These are phyloP conservation scores for Colletotrichum gloeosporioides DNA, from an alignment of 2,329 filamentous ascomycete genomes.

Conservation along the genomic window DNA sequence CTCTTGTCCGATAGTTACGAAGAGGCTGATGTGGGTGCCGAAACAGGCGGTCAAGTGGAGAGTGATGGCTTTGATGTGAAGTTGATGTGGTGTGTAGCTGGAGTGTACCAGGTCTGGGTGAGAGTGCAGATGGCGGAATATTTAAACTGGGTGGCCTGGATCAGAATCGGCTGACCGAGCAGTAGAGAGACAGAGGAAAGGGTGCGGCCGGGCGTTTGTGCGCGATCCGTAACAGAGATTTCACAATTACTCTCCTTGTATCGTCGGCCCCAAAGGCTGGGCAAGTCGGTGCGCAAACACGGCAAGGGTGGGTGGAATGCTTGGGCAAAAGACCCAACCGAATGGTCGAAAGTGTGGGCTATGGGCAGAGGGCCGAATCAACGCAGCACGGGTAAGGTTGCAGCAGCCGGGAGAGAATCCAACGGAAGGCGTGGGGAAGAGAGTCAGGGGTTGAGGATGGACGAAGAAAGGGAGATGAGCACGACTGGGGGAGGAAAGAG, in stretches of 20 bases:
- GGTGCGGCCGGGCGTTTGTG: constrained; percentile 11
- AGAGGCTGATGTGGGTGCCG: not conserved
- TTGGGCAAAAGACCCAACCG: constrained; percentile 15
- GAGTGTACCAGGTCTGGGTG: not conserved
- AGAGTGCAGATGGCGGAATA: constrained; percentile 13
- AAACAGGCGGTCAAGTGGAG: not conserved
- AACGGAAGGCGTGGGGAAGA: constrained; percentile 21
- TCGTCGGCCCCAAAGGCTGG: constrained; percentile 12
- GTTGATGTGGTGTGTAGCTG: not conserved
- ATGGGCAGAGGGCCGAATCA: constrained; percentile 13
- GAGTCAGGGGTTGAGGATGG: constrained; percentile 13
- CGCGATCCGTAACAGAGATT: constrained; percentile 22
- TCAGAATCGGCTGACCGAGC: constrained; percentile 2
- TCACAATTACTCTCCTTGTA: constrained; percentile 19
- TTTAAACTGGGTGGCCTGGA: constrained; percentile 3
- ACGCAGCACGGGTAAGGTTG: constrained; percentile 22
- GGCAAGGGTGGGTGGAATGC: constrained; percentile 17
- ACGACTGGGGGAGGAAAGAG: not conserved
- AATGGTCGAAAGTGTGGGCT: constrained; percentile 20
- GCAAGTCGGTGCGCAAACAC: constrained; percentile 20
- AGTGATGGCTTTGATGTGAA: not conserved
- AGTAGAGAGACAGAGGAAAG: not conserved
- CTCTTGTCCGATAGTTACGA: not conserved
- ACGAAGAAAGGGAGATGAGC: constrained; percentile 16
- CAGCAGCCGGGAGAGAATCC: constrained; percentile 21